A percentile compares a stretch with the other conserved stretches of the same genome.
Evolutionary conservation across 352 stramenopile genomes (phyloP).

Genomic region (Aphanomyces stellatus): DNA sequence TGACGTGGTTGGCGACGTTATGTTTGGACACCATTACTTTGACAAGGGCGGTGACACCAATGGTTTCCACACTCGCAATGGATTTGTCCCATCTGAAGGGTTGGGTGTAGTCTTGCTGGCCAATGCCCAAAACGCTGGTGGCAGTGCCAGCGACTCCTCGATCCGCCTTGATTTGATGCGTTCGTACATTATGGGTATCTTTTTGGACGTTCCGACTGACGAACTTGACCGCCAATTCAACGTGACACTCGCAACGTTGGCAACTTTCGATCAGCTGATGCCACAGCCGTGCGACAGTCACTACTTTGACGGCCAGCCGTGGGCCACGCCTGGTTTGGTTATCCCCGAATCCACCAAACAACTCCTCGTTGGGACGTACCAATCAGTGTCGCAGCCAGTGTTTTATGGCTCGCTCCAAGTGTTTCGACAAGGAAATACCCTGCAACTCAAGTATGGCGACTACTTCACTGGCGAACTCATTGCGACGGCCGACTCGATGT

Average conservation of each 20-base stretch:
- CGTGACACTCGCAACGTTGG: slow-evolving; percentile 30
- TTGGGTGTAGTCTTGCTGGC: slow-evolving; percentile 49
- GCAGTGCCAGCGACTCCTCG: slow-evolving; percentile 26
- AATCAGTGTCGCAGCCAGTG: slow-evolving; percentile 26
- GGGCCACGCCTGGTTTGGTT: slow-evolving; percentile 25
- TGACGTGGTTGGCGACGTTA: slow-evolving; percentile 40
- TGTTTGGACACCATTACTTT: slow-evolving; percentile 56
- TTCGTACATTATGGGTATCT: slow-evolving; percentile 55
- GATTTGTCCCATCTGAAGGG: slow-evolving; percentile 35
- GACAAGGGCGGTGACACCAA: slow-evolving; percentile 59
- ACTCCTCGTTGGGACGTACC: slow-evolving; percentile 39
- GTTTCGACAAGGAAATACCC: background rate
- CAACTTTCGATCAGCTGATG: slow-evolving; percentile 24
- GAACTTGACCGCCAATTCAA: slow-evolving; percentile 39
- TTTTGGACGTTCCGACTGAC: slow-evolving; percentile 47
- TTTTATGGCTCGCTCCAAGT: slow-evolving; percentile 27
- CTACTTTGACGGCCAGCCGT: slow-evolving; percentile 40
- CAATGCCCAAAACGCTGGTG: slow-evolving; percentile 36
- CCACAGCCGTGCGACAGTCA: slow-evolving; percentile 27
- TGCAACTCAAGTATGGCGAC: background rate
- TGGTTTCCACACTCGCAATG: slow-evolving; percentile 45
- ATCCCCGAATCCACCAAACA: slow-evolving; percentile 24
- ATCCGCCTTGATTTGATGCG: slow-evolving; percentile 50
- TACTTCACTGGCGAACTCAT: background rate
- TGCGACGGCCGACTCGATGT: background rate